Evolutionary conservation across 768 basidiomycete species (phyloP).

Genomic region (Coprinopsis cinerea): DNA sequence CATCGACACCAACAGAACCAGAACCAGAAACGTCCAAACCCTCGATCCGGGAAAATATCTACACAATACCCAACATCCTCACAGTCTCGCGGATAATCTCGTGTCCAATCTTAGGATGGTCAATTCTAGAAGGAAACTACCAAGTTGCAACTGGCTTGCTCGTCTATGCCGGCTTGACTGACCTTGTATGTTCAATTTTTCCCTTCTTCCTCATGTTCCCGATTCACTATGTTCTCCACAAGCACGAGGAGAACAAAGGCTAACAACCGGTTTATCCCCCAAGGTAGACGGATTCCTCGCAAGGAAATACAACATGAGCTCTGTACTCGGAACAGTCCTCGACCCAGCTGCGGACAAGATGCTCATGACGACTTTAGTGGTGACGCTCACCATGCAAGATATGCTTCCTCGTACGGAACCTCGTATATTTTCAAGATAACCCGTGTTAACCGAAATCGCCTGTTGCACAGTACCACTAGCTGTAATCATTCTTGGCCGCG

Average conservation of each 20-base stretch:
- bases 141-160: constrained; percentile 76
- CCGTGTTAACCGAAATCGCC: too few species aligned
- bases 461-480: constrained; percentile 68
- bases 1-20: constrained; percentile 10
- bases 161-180: constrained; percentile 88
- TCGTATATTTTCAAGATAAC: too few species aligned
- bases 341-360: constrained; percentile 98
- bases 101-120: constrained; percentile 90
- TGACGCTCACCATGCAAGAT: constrained; percentile 78
- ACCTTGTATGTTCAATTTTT: constrained; percentile 64
- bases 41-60: constrained; percentile 75
- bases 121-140: constrained; percentile 78
- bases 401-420: constrained; percentile 81
- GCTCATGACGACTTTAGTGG: constrained; percentile 88
- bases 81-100: constrained; percentile 84
- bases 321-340: constrained; percentile 91
- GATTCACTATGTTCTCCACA: neutral
- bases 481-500: constrained; percentile 81
- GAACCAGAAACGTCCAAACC: constrained; percentile 22
- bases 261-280: neutral
- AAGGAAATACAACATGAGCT: constrained; percentile 75
- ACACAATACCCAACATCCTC: constrained; percentile 88
- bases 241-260: neutral
- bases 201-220: neutral
- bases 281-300: constrained; percentile 93